Evolutionary conservation across 78 protist species (phyloP), one percentile per base, ranked within the genome.

Genomic region (Dictyostelium intermedium): DNA sequence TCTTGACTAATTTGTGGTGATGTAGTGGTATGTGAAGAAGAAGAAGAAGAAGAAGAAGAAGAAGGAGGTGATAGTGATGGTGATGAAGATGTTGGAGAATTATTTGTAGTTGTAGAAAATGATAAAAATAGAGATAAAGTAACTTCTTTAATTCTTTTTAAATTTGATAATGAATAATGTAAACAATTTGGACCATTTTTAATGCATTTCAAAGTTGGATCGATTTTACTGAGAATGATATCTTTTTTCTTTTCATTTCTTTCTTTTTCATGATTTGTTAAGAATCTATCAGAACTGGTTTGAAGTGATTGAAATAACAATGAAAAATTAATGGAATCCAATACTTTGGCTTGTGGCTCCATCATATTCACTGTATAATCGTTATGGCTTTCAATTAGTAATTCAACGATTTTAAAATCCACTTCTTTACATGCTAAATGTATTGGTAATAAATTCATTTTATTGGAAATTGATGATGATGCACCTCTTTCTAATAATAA

Each of bases 121-220:
- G 34, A 27, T 34, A 72, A 16, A 32, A 72, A 30, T 72, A 77
- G 16, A 11, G 50, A 39, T 16, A 39, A 18, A 20, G 86, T 56
- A 13, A 79, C 16, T 14, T 39, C 60, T 43, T 82, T 82, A 39
- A 82, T 82, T 30, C 27, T 25, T 10, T 78, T 69, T 25, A 89
- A 53, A 69, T 69, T 89, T 16, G 76, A 16, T n/a, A 89, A 47
- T 30, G 60, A 8, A 47, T 53, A 80, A 47, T 78, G 85, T 45
- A 89, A 35, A 66, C 94, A 89, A 16, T 85, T 80, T 30, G 94
- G 94, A 34, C 94, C 94, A 11, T 87, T 60, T 39, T 89, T 77
- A n/a, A 89, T 69, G 27, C 63, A 35, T 45, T 69, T 80, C 23
- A 37, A 39, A 32, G 27, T 61, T 14, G 76, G 66, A 61, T 82